phyloP scores from a whole-genome alignment of 768 basidiomycete species.

The Russula dissimulans region DNA sequence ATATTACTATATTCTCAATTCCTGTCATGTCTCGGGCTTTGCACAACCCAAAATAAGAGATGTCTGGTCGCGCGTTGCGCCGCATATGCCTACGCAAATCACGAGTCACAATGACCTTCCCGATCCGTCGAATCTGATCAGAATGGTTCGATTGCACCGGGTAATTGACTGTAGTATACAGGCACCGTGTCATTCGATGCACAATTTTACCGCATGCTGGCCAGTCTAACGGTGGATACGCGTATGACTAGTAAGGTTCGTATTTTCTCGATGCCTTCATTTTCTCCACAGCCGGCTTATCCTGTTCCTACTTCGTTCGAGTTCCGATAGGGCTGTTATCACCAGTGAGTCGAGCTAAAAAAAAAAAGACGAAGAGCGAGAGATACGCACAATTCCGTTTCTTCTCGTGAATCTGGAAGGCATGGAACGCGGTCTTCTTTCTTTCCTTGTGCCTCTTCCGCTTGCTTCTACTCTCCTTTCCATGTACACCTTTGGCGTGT shows the following conservation, averaged over 20 bases:
- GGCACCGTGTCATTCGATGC: too few species aligned
- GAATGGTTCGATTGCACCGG: neutral
- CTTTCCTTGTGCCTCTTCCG: conserved; percentile 61
- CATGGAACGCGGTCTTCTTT: conserved; percentile 63
- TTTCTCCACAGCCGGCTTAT: conserved; percentile 77
- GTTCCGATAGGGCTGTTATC: conserved; percentile 41
- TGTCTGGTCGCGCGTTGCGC: too few species aligned
- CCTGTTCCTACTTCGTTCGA: conserved; percentile 77
- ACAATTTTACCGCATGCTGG: too few species aligned
- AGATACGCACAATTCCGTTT: conserved; percentile 61
- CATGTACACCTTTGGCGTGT: conserved; percentile 7
- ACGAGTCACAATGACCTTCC: too few species aligned
- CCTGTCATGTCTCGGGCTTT: neutral
- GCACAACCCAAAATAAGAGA: too few species aligned
- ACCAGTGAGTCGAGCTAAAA: conserved; percentile 2
- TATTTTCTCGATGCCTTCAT: conserved; percentile 72
- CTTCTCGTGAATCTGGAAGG: conserved; percentile 85
- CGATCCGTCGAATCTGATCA: neutral
- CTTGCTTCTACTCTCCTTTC: conserved; percentile 28
- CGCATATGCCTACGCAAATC: too few species aligned
- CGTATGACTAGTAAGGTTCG: conserved; percentile 61
- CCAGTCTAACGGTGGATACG: too few species aligned
- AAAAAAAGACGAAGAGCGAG: neutral
- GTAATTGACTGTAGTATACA: too few species aligned
- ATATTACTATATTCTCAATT: neutral